Base-by-base conservation (phyloP, 2,329 filamentous ascomycete species). In the Geoglossum cookeanum region DNA sequence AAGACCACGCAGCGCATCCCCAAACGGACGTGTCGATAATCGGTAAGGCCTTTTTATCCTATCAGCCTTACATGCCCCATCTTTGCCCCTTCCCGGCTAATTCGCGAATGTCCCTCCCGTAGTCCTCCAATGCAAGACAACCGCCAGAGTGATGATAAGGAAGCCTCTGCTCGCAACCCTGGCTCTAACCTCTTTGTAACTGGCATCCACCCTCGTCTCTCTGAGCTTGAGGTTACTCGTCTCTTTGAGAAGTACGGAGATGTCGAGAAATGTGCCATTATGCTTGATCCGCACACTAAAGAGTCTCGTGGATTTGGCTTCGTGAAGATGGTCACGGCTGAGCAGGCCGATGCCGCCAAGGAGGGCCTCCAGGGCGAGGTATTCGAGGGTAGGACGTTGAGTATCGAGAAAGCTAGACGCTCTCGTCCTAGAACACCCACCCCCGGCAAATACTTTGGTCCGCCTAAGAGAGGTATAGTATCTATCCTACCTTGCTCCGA, bases 111-210 rank as follows among this genome's bases (percentile, higher is more conserved):
- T 71, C 9, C 42, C 9, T 22, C 13, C 39, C 3, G 9, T 17
- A 77, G 70, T 65, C 74, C 68, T 68, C 72, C 72, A 52, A 71
- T 72, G 45, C 68, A 71, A 54, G 72, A 73, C 62, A 67, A 71
- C 59, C 72, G 72, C 62, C 71, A 72, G 65, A 68, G 68, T 60
- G 67, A 70, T 61, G 70, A 72, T 56, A 70, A 71, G 44, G 87
- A 79, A 51, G 77, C 94, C 64, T 85, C 85, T 64, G 84, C 90
- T 61, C 69, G 85, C 68, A 98, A 98, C 74, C 86, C 89, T 61
- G 92, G 92, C 64, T 96, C 92, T 63, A 98, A 98, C 75, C 85
- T 98, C 59, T 98, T 98, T 71, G 92, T 98, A 63, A 98, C 92
- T 62, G 92, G 92, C 65, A 98, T 98, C 63, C 89, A 97, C 70